Conservation (phyloP, 1,284 basidiomycete species). For the Moesziomyces globuligerus region DNA sequence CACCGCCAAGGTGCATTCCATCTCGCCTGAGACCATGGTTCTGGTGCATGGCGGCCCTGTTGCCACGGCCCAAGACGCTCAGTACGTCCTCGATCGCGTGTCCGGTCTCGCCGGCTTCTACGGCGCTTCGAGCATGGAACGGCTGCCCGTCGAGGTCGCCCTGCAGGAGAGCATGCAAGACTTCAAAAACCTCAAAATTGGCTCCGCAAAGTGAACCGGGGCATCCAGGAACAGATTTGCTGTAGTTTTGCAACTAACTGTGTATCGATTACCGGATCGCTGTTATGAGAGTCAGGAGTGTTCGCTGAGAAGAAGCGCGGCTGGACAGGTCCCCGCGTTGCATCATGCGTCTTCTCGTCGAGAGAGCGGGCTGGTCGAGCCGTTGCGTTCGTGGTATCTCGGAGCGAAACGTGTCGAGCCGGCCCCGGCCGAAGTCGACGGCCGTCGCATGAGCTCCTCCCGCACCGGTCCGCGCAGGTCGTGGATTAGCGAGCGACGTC, state of each 20-base stretch:
- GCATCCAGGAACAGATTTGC: not conserved
- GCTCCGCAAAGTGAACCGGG: not conserved
- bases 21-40: slow-evolving; percentile 33
- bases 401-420: slow-evolving; percentile 38
- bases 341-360: slow-evolving; percentile 1
- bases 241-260: not conserved
- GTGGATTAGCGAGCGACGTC: slow-evolving; percentile 20
- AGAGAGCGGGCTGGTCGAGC: slow-evolving; percentile 18
- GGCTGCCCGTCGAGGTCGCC: slow-evolving; percentile 44
- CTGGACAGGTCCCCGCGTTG: not conserved
- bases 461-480: slow-evolving; percentile 16
- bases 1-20: slow-evolving; percentile 27
- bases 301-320: not conserved
- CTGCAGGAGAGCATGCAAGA: slow-evolving; percentile 38
- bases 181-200: slow-evolving; percentile 35
- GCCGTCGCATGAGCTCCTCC: slow-evolving; percentile 24
- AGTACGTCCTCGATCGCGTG: slow-evolving; percentile 40
- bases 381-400: slow-evolving; percentile 18
- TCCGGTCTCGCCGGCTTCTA: slow-evolving; percentile 45
- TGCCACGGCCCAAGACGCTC: slow-evolving; percentile 37
- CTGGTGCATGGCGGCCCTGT: slow-evolving; percentile 47
- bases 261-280: slow-evolving; percentile 6
- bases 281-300: not conserved
- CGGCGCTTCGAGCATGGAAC: slow-evolving; percentile 47
- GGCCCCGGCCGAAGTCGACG: slow-evolving; percentile 45